Percentiles rank a stretch among this genome's conserved stretches.
Evolutionary conservation across 2,329 filamentous ascomycete genomes (phyloP).

Genomic region (Fusarium foetens): DNA sequence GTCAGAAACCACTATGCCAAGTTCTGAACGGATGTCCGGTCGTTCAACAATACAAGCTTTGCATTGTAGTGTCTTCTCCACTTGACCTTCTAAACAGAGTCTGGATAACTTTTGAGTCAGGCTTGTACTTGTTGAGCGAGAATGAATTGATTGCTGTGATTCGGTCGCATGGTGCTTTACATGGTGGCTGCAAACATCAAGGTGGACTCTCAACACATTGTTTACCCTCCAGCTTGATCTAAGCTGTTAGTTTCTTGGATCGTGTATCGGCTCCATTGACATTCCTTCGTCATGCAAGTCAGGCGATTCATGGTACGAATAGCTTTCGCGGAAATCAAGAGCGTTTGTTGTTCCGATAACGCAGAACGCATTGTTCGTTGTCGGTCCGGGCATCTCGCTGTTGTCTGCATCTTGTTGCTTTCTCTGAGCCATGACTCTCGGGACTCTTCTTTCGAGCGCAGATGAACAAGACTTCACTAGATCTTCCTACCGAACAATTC

Average conservation of each 20-base stretch:
- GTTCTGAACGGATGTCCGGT: slow-evolving; percentile 9
- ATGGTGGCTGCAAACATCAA: slow-evolving; percentile 7
- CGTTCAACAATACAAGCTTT: neutral
- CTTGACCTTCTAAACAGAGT: slow-evolving; percentile 4
- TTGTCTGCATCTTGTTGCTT: neutral
- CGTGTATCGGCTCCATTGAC: neutral
- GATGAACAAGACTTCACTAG: neutral
- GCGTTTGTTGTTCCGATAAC: slow-evolving; percentile 2
- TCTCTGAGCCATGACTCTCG: neutral
- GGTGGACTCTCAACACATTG: slow-evolving; percentile 1
- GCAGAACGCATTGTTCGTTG: neutral
- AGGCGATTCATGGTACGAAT: neutral
- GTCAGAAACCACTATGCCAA: slow-evolving; percentile 18
- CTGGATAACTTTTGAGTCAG: slow-evolving; percentile 31
- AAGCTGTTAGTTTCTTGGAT: neutral
- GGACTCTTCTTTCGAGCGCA: neutral
- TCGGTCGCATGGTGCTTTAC: slow-evolving; percentile 1
- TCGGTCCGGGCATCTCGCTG: neutral
- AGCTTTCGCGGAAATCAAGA: neutral
- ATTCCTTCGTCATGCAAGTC: slow-evolving; percentile 14
- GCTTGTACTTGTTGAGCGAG: neutral
- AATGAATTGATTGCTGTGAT: neutral
- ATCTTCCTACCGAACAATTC: neutral
- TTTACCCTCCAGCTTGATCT: slow-evolving; percentile 16
- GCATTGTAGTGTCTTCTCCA: slow-evolving; percentile 16